Evolutionary conservation across 371 early-diverging fungal genomes (phyloP).

Genomic region (Apophysomyces trapeziformis): DNA sequence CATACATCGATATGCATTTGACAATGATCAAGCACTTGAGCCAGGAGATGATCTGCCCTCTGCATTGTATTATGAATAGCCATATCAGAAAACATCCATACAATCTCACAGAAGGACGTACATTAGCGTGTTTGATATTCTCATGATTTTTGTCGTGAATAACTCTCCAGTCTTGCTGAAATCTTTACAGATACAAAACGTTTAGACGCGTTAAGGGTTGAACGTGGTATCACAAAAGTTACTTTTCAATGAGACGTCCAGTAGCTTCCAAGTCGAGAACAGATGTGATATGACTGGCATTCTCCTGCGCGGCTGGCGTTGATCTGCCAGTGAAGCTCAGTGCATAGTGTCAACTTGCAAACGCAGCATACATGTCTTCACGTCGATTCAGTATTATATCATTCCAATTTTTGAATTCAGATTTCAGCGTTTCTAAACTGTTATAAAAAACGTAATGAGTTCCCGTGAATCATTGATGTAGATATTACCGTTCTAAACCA

Average conservation of each 20-base stretch:
- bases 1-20: constrained; percentile 16
- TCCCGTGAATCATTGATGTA: not conserved
- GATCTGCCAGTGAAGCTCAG: not conserved
- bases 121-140: constrained; percentile 34
- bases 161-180: constrained; percentile 27
- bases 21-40: constrained; percentile 16
- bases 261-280: constrained; percentile 29
- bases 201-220: not conserved
- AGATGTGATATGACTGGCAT: constrained; percentile 12
- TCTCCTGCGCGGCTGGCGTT: not conserved
- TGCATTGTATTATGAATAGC: constrained; percentile 4
- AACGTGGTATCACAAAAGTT: not conserved
- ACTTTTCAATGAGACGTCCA: constrained; percentile 25
- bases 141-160: constrained; percentile 27
- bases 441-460: not conserved
- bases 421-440: constrained; percentile 24
- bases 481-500: constrained; percentile 26
- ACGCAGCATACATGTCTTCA: constrained; percentile 25
- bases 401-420: constrained; percentile 38
- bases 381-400: constrained; percentile 26
- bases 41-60: constrained; percentile 24
- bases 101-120: constrained; percentile 13
- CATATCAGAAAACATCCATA: not conserved
- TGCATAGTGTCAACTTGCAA: not conserved
- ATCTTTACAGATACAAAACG: not conserved